Conservation (phyloP, 257 asterid species). For the Plantago elongata region DNA sequence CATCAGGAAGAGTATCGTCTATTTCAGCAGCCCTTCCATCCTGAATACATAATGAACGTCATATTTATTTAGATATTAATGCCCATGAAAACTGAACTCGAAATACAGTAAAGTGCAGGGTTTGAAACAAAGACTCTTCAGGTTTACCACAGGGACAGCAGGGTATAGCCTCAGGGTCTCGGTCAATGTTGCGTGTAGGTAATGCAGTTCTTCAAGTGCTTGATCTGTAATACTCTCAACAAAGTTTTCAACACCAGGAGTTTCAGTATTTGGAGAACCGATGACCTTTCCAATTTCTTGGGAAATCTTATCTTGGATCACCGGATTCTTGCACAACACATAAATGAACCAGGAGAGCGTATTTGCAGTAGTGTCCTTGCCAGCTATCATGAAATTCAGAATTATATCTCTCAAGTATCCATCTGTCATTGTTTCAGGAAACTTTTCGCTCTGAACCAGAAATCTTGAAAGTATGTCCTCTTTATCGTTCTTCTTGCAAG, state of each 20-base stretch:
- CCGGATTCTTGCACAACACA: conserved; percentile 52
- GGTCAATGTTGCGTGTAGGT: conserved; percentile 61
- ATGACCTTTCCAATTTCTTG: conserved; percentile 32
- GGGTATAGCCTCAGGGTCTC: conserved; percentile 78
- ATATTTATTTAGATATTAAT: neutral
- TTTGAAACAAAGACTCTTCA: neutral
- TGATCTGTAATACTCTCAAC: conserved; percentile 44
- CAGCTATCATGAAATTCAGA: conserved; percentile 64
- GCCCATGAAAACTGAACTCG: neutral
- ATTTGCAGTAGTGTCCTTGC: conserved; percentile 69
- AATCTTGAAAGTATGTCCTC: conserved; percentile 76
- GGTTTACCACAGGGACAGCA: conserved; percentile 62
- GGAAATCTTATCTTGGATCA: conserved; percentile 47
- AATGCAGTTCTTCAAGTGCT: conserved; percentile 62
- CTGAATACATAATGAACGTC: conserved; percentile 20
- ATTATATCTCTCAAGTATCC: conserved; percentile 60
- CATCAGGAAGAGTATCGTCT: conserved; percentile 75
- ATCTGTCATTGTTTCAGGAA: conserved; percentile 52
- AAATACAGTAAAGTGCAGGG: neutral
- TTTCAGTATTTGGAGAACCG: conserved; percentile 13
- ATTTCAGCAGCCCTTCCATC: conserved; percentile 66
- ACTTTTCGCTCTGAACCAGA: conserved; percentile 53
- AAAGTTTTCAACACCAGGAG: conserved; percentile 27
- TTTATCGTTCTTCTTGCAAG: conserved; percentile 45
- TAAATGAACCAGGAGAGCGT: conserved; percentile 77